These are phyloP conservation scores for Pythium oligandrum DNA, from an alignment of 352 stramenopile genomes.

Conservation along the genomic window DNA sequence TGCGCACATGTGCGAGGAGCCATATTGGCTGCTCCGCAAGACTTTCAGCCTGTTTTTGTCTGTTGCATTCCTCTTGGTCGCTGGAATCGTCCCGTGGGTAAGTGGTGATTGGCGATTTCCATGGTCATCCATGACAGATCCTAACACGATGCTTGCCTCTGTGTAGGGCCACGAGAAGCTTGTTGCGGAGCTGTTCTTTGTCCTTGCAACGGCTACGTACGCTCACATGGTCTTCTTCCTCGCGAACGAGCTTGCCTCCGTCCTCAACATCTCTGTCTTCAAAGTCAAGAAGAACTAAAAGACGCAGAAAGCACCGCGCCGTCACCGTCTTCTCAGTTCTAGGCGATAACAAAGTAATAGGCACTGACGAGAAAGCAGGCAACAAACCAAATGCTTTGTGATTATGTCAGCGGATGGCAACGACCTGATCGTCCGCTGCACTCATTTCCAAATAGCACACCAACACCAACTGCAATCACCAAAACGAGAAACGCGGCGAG, in stretches of 20 bases:
- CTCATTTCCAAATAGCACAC: conserved; percentile 24
- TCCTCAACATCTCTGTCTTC: conserved; percentile 80
- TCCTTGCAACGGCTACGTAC: conserved; percentile 64
- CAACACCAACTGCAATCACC: conserved; percentile 22
- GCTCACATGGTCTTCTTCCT: conserved; percentile 84
- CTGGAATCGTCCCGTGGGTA: conserved; percentile 71
- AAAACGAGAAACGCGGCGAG: conserved; percentile 17
- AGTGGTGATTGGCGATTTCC: conserved; percentile 7
- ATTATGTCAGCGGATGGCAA: conserved; percentile 51
- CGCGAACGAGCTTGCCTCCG: conserved; percentile 61
- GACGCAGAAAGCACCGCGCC: too few species aligned
- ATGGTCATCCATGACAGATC: neutral
- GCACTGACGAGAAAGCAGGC: too few species aligned
- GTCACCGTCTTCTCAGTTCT: too few species aligned
- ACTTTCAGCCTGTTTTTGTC: conserved; percentile 65
- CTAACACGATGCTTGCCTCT: neutral
- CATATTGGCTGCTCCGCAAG: conserved; percentile 82
- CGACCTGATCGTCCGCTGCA: conserved; percentile 31
- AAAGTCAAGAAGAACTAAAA: conserved; percentile 59
- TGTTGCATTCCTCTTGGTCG: conserved; percentile 59
- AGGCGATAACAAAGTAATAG: too few species aligned
- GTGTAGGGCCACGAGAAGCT: conserved; percentile 54
- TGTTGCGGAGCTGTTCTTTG: conserved; percentile 74
- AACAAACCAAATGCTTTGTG: neutral
- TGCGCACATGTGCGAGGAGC: conserved; percentile 82